phyloP scores from a whole-genome alignment of 768 basidiomycete species.

The Podaxis sp. region DNA sequence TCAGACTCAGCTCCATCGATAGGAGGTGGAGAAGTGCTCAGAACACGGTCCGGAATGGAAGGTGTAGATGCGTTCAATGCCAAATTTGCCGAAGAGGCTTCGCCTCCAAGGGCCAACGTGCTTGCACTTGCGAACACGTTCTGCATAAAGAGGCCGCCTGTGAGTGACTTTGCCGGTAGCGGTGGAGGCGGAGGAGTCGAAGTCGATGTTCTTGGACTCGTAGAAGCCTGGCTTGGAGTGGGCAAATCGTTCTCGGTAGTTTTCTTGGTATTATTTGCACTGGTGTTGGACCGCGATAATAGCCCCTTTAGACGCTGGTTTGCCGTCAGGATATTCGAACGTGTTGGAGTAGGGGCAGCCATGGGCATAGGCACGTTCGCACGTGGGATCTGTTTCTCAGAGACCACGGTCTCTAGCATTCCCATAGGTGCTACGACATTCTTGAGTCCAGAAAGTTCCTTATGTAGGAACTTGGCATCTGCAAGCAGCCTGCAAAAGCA shows the following conservation, averaged over 20 bases:
- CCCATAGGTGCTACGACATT: conserved; percentile 66
- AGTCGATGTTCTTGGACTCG: conserved; percentile 24
- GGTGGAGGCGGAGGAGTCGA: conserved; percentile 22
- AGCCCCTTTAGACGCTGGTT: conserved; percentile 46
- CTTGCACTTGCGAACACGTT: conserved; percentile 1
- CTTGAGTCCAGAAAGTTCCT: conserved; percentile 70
- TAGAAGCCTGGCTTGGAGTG: conserved; percentile 8
- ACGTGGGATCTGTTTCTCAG: conserved; percentile 66
- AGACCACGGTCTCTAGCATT: conserved; percentile 83
- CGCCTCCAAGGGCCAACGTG: neutral
- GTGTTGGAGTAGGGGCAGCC: conserved; percentile 20
- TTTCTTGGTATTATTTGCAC: conserved; percentile 23
- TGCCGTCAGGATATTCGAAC: conserved; percentile 36
- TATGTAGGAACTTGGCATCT: conserved; percentile 74
- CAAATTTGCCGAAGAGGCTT: neutral
- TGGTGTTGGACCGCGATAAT: conserved; percentile 33
- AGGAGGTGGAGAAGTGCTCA: conserved; percentile 2
- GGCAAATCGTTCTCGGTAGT: neutral
- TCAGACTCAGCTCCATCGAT: neutral
- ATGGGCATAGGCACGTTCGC: conserved; percentile 10
- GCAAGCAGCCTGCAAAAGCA: conserved; percentile 56
- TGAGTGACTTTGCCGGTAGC: conserved; percentile 18
- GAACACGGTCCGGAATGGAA: neutral
- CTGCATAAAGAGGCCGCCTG: conserved; percentile 1
- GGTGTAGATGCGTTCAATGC: neutral